Evolutionary conservation across 202 grass and related monocot species (phyloP).

Genomic region (Digitaria exilis): DNA sequence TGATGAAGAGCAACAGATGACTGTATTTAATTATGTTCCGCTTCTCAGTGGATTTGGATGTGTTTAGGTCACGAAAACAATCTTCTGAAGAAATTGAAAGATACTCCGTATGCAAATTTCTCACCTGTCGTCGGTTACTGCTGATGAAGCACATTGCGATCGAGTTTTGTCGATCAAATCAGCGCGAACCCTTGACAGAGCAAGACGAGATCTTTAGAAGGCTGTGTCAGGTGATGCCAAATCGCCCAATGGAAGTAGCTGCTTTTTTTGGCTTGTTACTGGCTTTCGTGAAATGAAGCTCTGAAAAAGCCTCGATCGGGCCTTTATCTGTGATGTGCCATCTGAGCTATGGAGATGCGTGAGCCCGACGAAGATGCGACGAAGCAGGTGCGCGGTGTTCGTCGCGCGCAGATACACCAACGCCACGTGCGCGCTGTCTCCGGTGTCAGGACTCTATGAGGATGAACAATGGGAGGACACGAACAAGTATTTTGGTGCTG

Average conservation of each 20-base stretch:
- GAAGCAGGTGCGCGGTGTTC: not conserved
- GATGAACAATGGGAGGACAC: too few species aligned
- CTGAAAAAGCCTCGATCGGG: not conserved
- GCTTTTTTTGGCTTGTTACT: not conserved
- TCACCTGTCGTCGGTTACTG: not conserved
- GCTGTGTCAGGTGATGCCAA: not conserved
- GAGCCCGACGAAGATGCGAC: slow-evolving; percentile 14
- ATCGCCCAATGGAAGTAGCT: not conserved
- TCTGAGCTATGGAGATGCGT: slow-evolving; percentile 20
- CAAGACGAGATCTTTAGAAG: not conserved
- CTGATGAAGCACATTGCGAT: not conserved
- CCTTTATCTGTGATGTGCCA: slow-evolving; percentile 24
- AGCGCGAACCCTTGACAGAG: not conserved
- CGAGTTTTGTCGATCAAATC: not conserved
- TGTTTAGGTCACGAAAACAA: not conserved
- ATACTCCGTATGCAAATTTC: not conserved
- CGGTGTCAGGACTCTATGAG: too few species aligned
- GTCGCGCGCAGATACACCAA: not conserved
- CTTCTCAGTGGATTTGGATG: not conserved
- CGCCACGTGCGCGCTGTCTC: not conserved
- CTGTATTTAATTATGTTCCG: not conserved
- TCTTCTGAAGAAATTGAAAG: not conserved
- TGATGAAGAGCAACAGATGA: slow-evolving; percentile 25
- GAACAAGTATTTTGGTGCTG: too few species aligned
- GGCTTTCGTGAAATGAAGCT: slow-evolving; percentile 10